Percentiles rank a stretch among this genome's conserved stretches.
phyloP scores from a whole-genome alignment of 257 asterid species.

The Leptodermis oblonga region DNA sequence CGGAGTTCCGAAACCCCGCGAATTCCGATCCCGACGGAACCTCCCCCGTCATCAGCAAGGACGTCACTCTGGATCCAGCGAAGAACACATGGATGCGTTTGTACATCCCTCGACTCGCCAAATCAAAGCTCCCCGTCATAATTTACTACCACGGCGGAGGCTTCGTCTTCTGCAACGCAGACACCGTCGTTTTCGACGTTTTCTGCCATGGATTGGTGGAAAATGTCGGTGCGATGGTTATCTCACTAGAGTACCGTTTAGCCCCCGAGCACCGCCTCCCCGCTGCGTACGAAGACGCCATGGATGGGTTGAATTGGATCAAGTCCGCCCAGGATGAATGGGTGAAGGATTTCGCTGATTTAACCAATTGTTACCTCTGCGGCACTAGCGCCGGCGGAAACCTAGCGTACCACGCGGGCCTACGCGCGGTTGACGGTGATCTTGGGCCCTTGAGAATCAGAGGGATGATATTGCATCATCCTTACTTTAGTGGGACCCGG shows the following conservation, averaged over 20 bases:
- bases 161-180: conserved; percentile 36
- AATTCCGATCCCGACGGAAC: conserved; percentile 20
- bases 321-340: conserved; percentile 27
- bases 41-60: conserved; percentile 40
- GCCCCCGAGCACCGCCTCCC: conserved; percentile 46
- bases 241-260: conserved; percentile 50
- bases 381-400: conserved; percentile 43
- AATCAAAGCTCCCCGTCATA: conserved; percentile 37
- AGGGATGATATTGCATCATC: conserved; percentile 34
- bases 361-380: conserved; percentile 24
- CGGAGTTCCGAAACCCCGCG: conserved; percentile 23
- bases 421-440: conserved; percentile 8
- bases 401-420: conserved; percentile 35
- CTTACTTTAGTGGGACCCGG: conserved; percentile 23
- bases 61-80: conserved; percentile 27
- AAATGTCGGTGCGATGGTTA: conserved; percentile 26
- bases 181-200: conserved; percentile 18
- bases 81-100: conserved; percentile 47
- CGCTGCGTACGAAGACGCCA: conserved; percentile 40
- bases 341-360: conserved; percentile 31
- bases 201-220: conserved; percentile 34
- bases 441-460: conserved; percentile 25
- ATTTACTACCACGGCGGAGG: conserved; percentile 57
- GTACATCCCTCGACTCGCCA: conserved; percentile 30
- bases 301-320: conserved; percentile 36